Percentiles rank a stretch among this genome's conserved stretches.
Evolutionary conservation across 805 yeast genomes (phyloP).

Genomic region (Candida silvatica): DNA sequence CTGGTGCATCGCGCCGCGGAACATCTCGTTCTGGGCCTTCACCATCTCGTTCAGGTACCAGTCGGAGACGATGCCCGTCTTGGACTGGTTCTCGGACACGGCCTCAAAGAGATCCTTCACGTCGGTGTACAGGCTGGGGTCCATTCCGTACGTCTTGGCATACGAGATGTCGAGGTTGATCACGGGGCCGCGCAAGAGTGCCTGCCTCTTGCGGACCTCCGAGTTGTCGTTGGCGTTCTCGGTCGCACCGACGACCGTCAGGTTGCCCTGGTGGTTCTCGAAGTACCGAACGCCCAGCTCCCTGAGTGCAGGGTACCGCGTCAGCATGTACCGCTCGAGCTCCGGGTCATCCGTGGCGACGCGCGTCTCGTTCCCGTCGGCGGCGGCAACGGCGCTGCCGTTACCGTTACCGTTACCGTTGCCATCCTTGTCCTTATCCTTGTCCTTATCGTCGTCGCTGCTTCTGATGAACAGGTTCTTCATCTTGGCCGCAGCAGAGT

Average conservation of each 20-base stretch:
- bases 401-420: background rate
- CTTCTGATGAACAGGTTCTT: background rate
- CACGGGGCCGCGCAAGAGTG: conserved; percentile 75
- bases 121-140: conserved; percentile 48
- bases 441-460: background rate
- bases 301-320: conserved; percentile 25
- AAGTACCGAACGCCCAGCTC: conserved; percentile 28
- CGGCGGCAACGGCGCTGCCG: background rate
- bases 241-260: conserved; percentile 37
- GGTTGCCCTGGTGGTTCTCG: conserved; percentile 32
- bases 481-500: background rate
- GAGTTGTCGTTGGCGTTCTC: conserved; percentile 36
- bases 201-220: conserved; percentile 73
- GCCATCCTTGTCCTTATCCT: background rate
- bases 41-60: conserved; percentile 61
- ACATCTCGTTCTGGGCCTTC: conserved; percentile 75
- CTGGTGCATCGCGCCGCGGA: conserved; percentile 91
- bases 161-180: conserved; percentile 69
- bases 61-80: conserved; percentile 83
- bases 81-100: conserved; percentile 61
- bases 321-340: conserved; percentile 11
- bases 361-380: background rate
- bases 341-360: conserved; percentile 11
- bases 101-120: conserved; percentile 81
- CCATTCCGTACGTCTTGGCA: conserved; percentile 39